Evolutionary conservation across 371 early-diverging fungal genomes (phyloP).

Genomic region (Lichtheimia corymbifera): DNA sequence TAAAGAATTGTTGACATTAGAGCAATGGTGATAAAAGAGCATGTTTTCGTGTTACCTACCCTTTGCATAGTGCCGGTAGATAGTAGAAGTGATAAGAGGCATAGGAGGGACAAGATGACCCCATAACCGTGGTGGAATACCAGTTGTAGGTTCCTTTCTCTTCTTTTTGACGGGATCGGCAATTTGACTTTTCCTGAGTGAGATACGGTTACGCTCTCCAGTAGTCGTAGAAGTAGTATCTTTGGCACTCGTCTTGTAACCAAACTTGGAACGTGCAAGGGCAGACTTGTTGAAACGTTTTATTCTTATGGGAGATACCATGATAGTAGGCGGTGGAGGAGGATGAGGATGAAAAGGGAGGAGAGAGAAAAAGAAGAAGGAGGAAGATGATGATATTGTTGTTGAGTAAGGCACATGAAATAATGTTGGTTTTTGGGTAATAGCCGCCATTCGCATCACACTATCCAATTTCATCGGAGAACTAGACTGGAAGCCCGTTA

Average conservation of each 20-base stretch:
- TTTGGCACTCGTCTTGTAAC: not conserved
- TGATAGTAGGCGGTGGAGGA: not conserved
- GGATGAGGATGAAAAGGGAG: not conserved
- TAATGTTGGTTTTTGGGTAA: not conserved
- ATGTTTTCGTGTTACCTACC: conserved; percentile 2
- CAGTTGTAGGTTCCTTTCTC: conserved; percentile 9
- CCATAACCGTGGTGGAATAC: conserved; percentile 15
- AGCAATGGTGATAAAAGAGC: too few relatives aligned
- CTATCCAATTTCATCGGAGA: too few relatives aligned
- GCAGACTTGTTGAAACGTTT: conserved; percentile 4
- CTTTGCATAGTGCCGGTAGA: conserved; percentile 19
- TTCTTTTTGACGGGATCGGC: conserved; percentile 1
- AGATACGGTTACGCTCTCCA: conserved; percentile 8
- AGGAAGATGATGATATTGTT: not conserved
- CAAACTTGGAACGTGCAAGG: not conserved
- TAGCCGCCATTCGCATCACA: too few relatives aligned
- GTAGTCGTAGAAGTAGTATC: not conserved
- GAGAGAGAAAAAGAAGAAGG: conserved; percentile 5
- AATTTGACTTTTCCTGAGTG: conserved; percentile 10
- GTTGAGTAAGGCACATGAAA: conserved; percentile 3
- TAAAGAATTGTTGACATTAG: not conserved
- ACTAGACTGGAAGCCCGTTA: too few relatives aligned
- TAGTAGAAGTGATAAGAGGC: conserved; percentile 18
- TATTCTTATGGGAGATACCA: not conserved
- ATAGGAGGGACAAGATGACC: conserved; percentile 18